phyloP scores from a whole-genome alignment of 306 rosid genomes.

The Cicer yamashitae region DNA sequence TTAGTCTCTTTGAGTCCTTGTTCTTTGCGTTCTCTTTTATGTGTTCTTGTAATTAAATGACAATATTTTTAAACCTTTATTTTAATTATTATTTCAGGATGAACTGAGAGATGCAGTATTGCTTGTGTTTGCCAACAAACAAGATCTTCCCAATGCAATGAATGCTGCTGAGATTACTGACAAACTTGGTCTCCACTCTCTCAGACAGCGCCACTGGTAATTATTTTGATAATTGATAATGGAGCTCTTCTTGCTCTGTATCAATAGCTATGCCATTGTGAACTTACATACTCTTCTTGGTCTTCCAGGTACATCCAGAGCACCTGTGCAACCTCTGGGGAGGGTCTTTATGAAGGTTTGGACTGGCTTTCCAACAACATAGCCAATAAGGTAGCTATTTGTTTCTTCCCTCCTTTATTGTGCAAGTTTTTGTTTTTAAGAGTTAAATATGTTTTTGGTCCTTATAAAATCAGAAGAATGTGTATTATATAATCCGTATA shows the following conservation, averaged over 20 bases:
- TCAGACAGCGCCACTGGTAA: slow-evolving; percentile 99
- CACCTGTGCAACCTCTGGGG: slow-evolving; percentile 99
- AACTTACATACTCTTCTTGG: slow-evolving; percentile 37
- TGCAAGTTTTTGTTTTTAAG: not conserved
- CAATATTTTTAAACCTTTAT: slow-evolving; percentile 13
- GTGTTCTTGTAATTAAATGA: slow-evolving; percentile 6
- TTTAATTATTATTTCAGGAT: slow-evolving; percentile 63
- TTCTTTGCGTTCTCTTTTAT: slow-evolving; percentile 7
- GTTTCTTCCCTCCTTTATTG: slow-evolving; percentile 15
- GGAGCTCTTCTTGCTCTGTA: not conserved
- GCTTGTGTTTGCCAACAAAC: slow-evolving; percentile 99
- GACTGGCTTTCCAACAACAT: slow-evolving; percentile 99
- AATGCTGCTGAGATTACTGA: slow-evolving; percentile 99
- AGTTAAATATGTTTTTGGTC: not conserved
- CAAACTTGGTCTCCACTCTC: slow-evolving; percentile 99
- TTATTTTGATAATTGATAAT: slow-evolving; percentile 22
- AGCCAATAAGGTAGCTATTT: slow-evolving; percentile 80
- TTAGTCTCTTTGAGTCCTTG: not conserved
- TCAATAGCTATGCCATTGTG: not conserved
- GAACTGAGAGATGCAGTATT: slow-evolving; percentile 97
- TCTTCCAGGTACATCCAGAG: slow-evolving; percentile 96
- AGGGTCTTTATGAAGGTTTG: slow-evolving; percentile 96
- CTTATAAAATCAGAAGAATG: not conserved
- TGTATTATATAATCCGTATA: no score
- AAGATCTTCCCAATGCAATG: slow-evolving; percentile 99